These are phyloP conservation scores for Calvatia gigantea DNA, from an alignment of 768 basidiomycete species.

Conservation along the genomic window DNA sequence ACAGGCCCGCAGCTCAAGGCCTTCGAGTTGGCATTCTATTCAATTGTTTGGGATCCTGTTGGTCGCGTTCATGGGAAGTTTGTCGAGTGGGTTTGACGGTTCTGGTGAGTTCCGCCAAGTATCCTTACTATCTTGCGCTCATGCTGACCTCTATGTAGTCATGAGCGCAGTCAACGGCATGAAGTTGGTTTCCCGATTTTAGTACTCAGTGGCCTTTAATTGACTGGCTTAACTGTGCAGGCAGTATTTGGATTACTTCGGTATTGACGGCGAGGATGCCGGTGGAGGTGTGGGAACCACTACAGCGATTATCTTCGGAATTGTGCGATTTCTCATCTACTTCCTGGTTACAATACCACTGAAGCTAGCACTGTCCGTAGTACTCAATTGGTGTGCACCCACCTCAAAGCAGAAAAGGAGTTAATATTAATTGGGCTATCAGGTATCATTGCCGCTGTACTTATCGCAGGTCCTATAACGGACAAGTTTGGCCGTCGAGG, in stretches of 20 bases:
- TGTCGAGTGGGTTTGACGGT: slow-evolving; percentile 46
- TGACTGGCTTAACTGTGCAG: slow-evolving; percentile 16
- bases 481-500: slow-evolving; percentile 41
- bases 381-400: slow-evolving; percentile 34
- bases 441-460: slow-evolving; percentile 30
- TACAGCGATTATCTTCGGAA: slow-evolving; percentile 43
- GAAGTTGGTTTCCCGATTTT: slow-evolving; percentile 28
- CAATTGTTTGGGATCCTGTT: slow-evolving; percentile 38
- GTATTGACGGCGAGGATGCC: slow-evolving; percentile 33
- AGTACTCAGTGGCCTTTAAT: neutral
- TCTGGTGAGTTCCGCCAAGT: slow-evolving; percentile 30
- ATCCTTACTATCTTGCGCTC: neutral
- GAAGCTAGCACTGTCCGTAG: slow-evolving; percentile 18
- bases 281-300: slow-evolving; percentile 42
- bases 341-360: neutral
- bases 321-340: slow-evolving; percentile 23
- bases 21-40: slow-evolving; percentile 32
- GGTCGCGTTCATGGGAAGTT: slow-evolving; percentile 42
- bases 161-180: slow-evolving; percentile 48
- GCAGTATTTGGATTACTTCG: slow-evolving; percentile 39
- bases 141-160: slow-evolving; percentile 26
- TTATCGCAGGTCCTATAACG: slow-evolving; percentile 37
- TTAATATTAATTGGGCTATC: neutral
- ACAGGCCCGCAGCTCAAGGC: slow-evolving; percentile 40
- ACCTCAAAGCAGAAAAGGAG: neutral